Evolutionary conservation across 2,329 filamentous ascomycete species (phyloP).

Genomic region (Gnomoniopsis smithogilvyi): DNA sequence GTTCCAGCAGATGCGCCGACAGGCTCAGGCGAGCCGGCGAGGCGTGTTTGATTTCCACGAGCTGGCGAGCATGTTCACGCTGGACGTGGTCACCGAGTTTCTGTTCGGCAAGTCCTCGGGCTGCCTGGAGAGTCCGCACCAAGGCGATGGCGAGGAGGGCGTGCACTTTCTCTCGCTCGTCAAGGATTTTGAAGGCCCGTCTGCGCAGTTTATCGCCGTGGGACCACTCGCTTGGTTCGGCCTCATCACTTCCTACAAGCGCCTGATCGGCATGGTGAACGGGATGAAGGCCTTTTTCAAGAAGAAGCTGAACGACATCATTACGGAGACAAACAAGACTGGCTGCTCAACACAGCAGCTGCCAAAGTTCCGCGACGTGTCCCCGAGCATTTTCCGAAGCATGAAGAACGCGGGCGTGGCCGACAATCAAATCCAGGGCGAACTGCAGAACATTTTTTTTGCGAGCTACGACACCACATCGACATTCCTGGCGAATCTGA

Average conservation of each 20-base stretch:
- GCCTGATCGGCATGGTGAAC: slow-evolving; percentile 4
- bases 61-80: slow-evolving; percentile 8
- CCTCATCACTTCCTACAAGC: not conserved
- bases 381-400: slow-evolving; percentile 8
- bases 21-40: not conserved
- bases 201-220: slow-evolving; percentile 11
- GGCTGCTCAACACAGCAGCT: not conserved
- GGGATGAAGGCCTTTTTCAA: slow-evolving; percentile 17
- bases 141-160: not conserved
- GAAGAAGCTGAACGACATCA: slow-evolving; percentile 10
- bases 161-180: slow-evolving; percentile 9
- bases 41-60: slow-evolving; percentile 11
- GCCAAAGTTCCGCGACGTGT: not conserved
- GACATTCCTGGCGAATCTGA: slow-evolving; percentile 10
- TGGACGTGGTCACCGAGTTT: slow-evolving; percentile 17
- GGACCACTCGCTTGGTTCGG: slow-evolving; percentile 9
- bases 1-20: not conserved
- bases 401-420: slow-evolving; percentile 10
- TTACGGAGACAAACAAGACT: not conserved
- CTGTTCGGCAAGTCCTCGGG: slow-evolving; percentile 14
- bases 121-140: not conserved
- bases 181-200: slow-evolving; percentile 14
- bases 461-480: slow-evolving; percentile 18
- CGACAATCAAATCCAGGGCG: slow-evolving; percentile 8
- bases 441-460: slow-evolving; percentile 18